Evolutionary conservation across 1,284 basidiomycete genomes (phyloP).

Genomic region (Omphalotus olearius): DNA sequence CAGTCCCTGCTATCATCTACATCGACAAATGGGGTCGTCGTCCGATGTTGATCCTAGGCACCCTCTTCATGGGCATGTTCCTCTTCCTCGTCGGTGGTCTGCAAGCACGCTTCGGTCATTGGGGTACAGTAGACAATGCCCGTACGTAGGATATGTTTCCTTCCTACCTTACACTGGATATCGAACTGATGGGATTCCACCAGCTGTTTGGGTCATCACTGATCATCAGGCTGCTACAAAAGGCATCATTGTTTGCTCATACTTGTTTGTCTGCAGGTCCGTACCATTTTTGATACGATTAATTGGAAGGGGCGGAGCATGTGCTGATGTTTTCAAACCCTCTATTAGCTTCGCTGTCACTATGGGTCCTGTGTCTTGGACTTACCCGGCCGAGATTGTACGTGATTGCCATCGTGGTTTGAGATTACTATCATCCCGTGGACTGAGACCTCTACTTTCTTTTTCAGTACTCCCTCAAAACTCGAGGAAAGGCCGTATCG

Average conservation of each 20-base stretch:
- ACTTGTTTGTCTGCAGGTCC: constrained; percentile 61
- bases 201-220: constrained; percentile 57
- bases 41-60: constrained; percentile 68
- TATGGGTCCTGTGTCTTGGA: constrained; percentile 75
- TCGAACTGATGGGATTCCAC: constrained; percentile 7
- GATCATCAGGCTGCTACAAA: constrained; percentile 54
- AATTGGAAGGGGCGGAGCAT: too few relatives aligned
- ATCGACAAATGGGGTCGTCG: constrained; percentile 78
- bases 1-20: constrained; percentile 72
- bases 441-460: too few relatives aligned
- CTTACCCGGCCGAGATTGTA: constrained; percentile 58
- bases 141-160: constrained; percentile 20
- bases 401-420: constrained; percentile 19
- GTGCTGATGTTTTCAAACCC: too few relatives aligned
- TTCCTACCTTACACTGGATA: not conserved
- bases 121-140: constrained; percentile 41
- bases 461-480: constrained; percentile 55
- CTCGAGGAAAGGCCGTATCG: constrained; percentile 72
- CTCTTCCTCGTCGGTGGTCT: constrained; percentile 75
- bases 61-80: constrained; percentile 69
- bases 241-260: constrained; percentile 72
- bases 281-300: too few relatives aligned
- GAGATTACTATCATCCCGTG: not conserved
- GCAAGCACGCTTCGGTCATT: constrained; percentile 62
- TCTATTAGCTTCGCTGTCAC: constrained; percentile 56